Base-by-base conservation (phyloP, 371 early-diverging fungal species). In the Rhizopus arrhizus region DNA sequence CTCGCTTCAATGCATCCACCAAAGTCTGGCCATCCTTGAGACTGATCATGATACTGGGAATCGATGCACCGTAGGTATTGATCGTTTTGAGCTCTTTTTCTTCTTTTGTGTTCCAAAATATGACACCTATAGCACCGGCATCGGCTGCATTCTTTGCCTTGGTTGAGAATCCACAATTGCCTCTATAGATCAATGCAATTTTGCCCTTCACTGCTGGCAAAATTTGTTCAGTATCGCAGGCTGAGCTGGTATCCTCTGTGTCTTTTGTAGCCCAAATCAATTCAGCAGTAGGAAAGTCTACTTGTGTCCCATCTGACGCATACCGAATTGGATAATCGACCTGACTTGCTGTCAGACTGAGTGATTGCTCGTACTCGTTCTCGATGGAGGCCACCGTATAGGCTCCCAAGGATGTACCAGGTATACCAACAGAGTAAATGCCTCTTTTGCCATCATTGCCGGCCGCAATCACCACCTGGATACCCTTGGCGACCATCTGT, bases 351-450 rank as follows among this genome's bases (percentile, higher is more conserved):
- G 2, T 45, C 16, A 56, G 40, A 13, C 34, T 28, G 15, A 22
- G n/a, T 6, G 43, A 15, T 7, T 4, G 16, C 2, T 40, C 13
- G 34, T 54, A 64, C 16, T 53, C 53, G 45, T 73, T 82, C 31
- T 87, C 83, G 34, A 86, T 66, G 5, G 88, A 84, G 12, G 82
- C 89, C 33, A 89, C 84, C 38, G 72, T 66, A 42, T 85, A 69
- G 0, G 78, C 83, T 6, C 64, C 66, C 4, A 22, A 35, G 2
- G 80, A 73, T 31, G 80, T 75, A 31, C 72, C 76, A 4, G 89
- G 89, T 0, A 75, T 33, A 10, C 68, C 62, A 2, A 68, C 62
- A 13, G 72, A 59, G 53, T 59, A 77, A 40, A 78, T 51, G 2
- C 90, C 89, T 9, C 69, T 41, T 9, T 15, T 32, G 4, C 87